phyloP scores from a whole-genome alignment of 305 asterid species.

The Striga hermonthica region DNA sequence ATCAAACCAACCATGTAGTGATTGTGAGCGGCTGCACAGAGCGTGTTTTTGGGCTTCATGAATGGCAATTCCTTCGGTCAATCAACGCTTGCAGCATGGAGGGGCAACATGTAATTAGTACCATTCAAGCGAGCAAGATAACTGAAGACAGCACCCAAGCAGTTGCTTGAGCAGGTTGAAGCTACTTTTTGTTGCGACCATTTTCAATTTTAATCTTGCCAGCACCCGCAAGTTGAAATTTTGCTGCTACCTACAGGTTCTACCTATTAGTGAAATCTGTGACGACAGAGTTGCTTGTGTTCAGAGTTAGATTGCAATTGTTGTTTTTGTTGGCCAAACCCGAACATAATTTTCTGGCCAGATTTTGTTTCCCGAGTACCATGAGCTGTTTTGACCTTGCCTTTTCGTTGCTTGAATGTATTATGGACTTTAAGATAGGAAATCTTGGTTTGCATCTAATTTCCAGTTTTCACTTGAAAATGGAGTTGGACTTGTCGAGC shows the following conservation, averaged over 20 bases:
- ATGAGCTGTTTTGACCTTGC: slow-evolving; percentile 20
- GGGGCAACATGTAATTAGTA: slow-evolving; percentile 62
- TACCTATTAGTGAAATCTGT: slow-evolving; percentile 14
- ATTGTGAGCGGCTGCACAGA: slow-evolving; percentile 65
- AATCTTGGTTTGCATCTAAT: slow-evolving; percentile 13
- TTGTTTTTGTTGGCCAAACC: slow-evolving; percentile 15
- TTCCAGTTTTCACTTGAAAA: background rate
- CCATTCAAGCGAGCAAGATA: slow-evolving; percentile 76
- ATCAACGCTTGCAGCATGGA: slow-evolving; percentile 69
- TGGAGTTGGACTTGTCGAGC: too few relatives aligned
- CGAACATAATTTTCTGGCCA: slow-evolving; percentile 25
- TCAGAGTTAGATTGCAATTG: slow-evolving; percentile 12
- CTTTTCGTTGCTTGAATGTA: slow-evolving; percentile 22
- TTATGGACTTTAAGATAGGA: background rate
- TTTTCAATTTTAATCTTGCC: slow-evolving; percentile 12
- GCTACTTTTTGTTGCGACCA: background rate
- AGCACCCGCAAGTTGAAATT: slow-evolving; percentile 23
- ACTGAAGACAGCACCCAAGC: slow-evolving; percentile 62
- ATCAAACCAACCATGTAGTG: slow-evolving; percentile 77
- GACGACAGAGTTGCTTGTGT: slow-evolving; percentile 23
- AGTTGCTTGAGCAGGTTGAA: slow-evolving; percentile 50
- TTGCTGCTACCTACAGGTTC: slow-evolving; percentile 12
- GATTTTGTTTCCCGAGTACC: slow-evolving; percentile 36
- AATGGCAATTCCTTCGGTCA: slow-evolving; percentile 63
- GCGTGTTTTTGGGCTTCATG: slow-evolving; percentile 65